Conservation (phyloP, 768 basidiomycete species). For the Boletus subparvulus region DNA sequence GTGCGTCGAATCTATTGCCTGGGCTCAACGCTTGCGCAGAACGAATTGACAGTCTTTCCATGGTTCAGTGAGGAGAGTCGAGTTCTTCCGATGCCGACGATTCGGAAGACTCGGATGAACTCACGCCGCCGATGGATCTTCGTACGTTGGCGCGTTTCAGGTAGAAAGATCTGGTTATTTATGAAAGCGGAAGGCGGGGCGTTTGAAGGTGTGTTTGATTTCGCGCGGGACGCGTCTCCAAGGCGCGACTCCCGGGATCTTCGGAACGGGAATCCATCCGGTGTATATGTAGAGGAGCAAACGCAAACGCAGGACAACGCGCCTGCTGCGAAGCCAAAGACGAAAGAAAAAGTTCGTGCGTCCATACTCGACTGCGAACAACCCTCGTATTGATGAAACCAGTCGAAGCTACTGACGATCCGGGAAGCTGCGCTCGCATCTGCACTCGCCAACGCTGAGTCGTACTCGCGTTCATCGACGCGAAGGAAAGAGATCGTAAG, state of each 20-base stretch:
- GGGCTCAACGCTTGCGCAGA: neutral
- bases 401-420: slow-evolving; percentile 74
- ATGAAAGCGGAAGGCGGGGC: slow-evolving; percentile 24
- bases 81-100: slow-evolving; percentile 29
- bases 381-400: neutral
- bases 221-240: neutral
- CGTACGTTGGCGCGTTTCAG: slow-evolving; percentile 85
- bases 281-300: slow-evolving; percentile 58
- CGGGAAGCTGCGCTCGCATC: slow-evolving; percentile 71
- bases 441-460: slow-evolving; percentile 46
- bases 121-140: slow-evolving; percentile 83
- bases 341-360: slow-evolving; percentile 51
- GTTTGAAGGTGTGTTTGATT: slow-evolving; percentile 27
- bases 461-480: slow-evolving; percentile 58
- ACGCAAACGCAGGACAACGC: slow-evolving; percentile 37
- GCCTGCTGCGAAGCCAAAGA: slow-evolving; percentile 26
- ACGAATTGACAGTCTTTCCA: neutral
- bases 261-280: neutral
- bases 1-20: slow-evolving; percentile 43
- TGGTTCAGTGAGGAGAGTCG: slow-evolving; percentile 52
- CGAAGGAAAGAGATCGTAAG: slow-evolving; percentile 75
- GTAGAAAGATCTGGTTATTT: slow-evolving; percentile 49
- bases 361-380: neutral
- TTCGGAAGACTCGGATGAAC: slow-evolving; percentile 83
- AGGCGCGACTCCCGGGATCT: no score